Evolutionary conservation across 2,329 filamentous ascomycete genomes (phyloP), one percentile per base, ranked within the genome.

Genomic region (Cladobotryum protrusum): DNA sequence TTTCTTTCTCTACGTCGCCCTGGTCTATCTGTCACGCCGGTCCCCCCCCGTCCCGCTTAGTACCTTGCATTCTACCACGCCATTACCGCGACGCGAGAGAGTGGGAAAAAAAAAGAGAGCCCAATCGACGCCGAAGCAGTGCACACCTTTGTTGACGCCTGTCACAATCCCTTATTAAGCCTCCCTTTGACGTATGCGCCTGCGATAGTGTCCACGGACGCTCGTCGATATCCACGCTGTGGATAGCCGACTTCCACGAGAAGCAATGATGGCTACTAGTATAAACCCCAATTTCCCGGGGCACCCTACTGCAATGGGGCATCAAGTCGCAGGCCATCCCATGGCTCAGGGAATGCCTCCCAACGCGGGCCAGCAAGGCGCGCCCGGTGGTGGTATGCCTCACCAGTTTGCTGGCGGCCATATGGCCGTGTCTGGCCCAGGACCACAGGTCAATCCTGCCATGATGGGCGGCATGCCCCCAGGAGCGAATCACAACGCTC

Each of bases 391-490:
- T 54, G 77, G 75, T 36, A 83, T 86, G 66, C 79, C 79, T 58
- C 86, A 86, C 65, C 85, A 87, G 67, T 76, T 83, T 59, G 70
- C 69, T 34, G 71, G 80, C 68, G 65, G 61, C 39, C 85, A 87
- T 59, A 86, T 87, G 72, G 83, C 79, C 54, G 86, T 86, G 24
- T 87, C 86, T 51, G 85, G 81, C 34, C 85, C 86, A 17, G 83
- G 82, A 57, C 81, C 79, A 54, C 85, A 87, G 64, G 83, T 88
- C 57, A 87, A 82, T 64, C 84, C 87, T 60, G 80, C 82, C 50
- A 80, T 90, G 76, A 89, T 91, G 85, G 79, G 73, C 56, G 83
- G 79, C 51, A 88, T 91, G 82, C 85, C 86, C 55, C 85, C 84
- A 29, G 81, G 85, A 54, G 76, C 75, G 56, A 78, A 74, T 48